Conservation (phyloP, 345 rosid species). For the Microcos paniculata region DNA sequence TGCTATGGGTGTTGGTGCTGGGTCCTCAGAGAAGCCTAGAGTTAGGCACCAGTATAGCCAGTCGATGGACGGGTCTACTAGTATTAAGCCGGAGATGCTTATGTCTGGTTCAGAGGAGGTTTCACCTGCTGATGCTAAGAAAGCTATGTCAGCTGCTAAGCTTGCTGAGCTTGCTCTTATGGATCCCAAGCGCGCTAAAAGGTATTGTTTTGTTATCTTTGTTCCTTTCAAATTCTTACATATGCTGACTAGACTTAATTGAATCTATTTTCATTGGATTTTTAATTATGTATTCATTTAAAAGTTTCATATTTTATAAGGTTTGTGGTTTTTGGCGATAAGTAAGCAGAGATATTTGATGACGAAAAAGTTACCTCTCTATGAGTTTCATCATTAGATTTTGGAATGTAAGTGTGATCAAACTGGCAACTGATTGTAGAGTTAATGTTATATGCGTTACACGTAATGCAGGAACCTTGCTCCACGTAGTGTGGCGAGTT, state of each 20-base stretch:
- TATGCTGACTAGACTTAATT: not conserved
- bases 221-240: not conserved
- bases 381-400: not conserved
- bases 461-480: not conserved
- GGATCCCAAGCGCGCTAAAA: constrained; percentile 97
- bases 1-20: constrained; percentile 20
- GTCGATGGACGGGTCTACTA: constrained; percentile 86
- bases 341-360: not conserved
- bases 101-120: constrained; percentile 63
- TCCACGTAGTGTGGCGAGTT: not conserved
- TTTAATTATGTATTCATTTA: not conserved
- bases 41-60: constrained; percentile 92
- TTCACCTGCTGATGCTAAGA: constrained; percentile 60
- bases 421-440: not conserved
- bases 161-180: constrained; percentile 97
- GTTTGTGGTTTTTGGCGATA: not conserved
- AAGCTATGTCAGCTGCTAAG: constrained; percentile 85
- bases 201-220: constrained; percentile 40
- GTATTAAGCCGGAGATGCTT: constrained; percentile 80
- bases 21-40: constrained; percentile 69
- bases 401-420: not conserved
- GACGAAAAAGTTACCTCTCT: not conserved
- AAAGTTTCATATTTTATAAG: not conserved
- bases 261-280: not conserved
- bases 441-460: not conserved